Base-by-base conservation (phyloP, 345 rosid genomes). In the Erysimum cheiranthoides region DNA sequence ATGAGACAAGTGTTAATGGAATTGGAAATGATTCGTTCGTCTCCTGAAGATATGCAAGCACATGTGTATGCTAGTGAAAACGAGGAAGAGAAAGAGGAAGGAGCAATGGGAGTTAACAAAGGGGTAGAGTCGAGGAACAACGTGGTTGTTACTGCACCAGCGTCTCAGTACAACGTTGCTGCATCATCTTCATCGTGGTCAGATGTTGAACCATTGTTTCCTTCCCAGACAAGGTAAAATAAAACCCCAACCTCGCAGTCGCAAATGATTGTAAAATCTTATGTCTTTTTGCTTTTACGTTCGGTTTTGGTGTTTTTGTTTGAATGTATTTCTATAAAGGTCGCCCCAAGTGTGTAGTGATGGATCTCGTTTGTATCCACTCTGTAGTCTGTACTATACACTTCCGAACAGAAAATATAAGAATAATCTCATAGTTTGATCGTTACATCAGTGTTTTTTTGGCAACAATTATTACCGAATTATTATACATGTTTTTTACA, bases 1-100 rank as follows among this genome's bases (percentile, higher is more conserved):
- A 85, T 83, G 88, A 81, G 76, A 21, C 47, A 83, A 58, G 86
- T 81, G 0, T 38, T 52, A 2, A 49, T 30, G 71, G 82, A 78
- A 11, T 46, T 85, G 3, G 81, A 64, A 18, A 65, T 30, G 58
- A 60, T 62, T 27, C 47, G 50, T 50, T 61, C 68, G 6, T 13
- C 68, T 10, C 40, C 11, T 3, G 40, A 39, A 50, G 51, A 61
- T 40, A 12, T 28, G 2, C 35, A 57, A 21, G 21, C 7, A 11
- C 40, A 14, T 46, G 42, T 10, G 51, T 36, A 50, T 50, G 36
- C 12, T 10, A 36, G 11, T 25, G 51, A 54, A 27, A 3, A 61
- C 11, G 69, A 72, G 14, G 49, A 47, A 36, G 51, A n/a, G 49
- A 14, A 43, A 5, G 75, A 61, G 38, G 75, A 70, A 9, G 68